Percentiles rank a stretch among this genome's conserved stretches.
Evolutionary conservation across 2,329 filamentous ascomycete species (phyloP).

Genomic region (Aspergillus tamarii): DNA sequence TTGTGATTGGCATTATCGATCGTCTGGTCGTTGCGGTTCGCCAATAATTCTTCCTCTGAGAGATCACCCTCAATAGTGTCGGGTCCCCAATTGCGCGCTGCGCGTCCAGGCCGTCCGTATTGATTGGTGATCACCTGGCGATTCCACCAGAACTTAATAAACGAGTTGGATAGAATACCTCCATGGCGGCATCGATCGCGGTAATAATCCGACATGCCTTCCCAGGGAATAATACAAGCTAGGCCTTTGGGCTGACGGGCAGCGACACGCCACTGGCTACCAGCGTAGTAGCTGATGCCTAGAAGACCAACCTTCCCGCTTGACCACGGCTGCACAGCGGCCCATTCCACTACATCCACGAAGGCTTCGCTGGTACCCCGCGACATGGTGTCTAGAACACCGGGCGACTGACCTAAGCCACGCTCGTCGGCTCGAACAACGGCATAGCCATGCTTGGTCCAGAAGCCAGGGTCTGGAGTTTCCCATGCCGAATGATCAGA

Average conservation of each 20-base stretch:
- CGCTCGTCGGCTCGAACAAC: slow-evolving; percentile 60
- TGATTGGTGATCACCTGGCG: slow-evolving; percentile 69
- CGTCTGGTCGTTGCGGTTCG: slow-evolving; percentile 47
- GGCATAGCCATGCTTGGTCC: slow-evolving; percentile 59
- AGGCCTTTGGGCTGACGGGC: slow-evolving; percentile 56
- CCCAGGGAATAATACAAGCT: slow-evolving; percentile 58
- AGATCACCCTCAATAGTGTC: slow-evolving; percentile 48
- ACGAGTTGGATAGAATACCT: slow-evolving; percentile 62
- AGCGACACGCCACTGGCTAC: slow-evolving; percentile 59
- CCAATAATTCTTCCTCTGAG: slow-evolving; percentile 36
- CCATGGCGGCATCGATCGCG: slow-evolving; percentile 64
- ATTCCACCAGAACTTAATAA: slow-evolving; percentile 70
- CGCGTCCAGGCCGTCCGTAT: slow-evolving; percentile 61
- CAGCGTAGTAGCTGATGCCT: slow-evolving; percentile 58
- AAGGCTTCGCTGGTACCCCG: slow-evolving; percentile 56
- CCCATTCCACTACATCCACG: slow-evolving; percentile 57
- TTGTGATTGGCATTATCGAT: slow-evolving; percentile 53
- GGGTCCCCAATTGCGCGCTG: slow-evolving; percentile 56
- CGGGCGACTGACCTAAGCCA: slow-evolving; percentile 56
- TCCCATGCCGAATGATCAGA: slow-evolving; percentile 62
- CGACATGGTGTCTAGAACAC: slow-evolving; percentile 58
- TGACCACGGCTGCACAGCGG: slow-evolving; percentile 54
- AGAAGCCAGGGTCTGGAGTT: slow-evolving; percentile 61
- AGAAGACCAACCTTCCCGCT: slow-evolving; percentile 55
- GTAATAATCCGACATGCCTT: slow-evolving; percentile 61